A percentile compares a stretch with the other conserved stretches of the same genome.
Conservation (phyloP, 495 filamentous ascomycete species). For the Xylaria castorea region DNA sequence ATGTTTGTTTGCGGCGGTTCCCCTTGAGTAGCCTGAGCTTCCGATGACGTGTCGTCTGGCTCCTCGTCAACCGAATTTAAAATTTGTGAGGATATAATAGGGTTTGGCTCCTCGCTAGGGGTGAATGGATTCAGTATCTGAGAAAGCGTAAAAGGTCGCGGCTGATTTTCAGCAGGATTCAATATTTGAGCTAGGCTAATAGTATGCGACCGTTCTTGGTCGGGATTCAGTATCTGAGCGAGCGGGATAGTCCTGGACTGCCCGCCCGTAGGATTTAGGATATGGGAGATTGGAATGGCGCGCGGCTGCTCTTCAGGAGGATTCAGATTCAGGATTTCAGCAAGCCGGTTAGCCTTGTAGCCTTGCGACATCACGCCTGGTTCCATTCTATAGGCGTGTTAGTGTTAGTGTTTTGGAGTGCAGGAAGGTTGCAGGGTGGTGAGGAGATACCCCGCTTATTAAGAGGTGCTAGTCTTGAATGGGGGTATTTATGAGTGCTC, state of each 20-base stretch:
- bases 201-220: not conserved
- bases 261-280: not conserved
- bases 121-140: not conserved
- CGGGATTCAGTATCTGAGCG: not conserved
- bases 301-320: not conserved
- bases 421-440: not conserved
- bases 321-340: not conserved
- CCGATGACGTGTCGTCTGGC: not conserved
- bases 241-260: not conserved
- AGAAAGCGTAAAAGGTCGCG: not conserved
- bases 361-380: not conserved
- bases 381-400: not conserved
- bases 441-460: constrained; percentile 9
- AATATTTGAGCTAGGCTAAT: not conserved
- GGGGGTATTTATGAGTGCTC: not conserved
- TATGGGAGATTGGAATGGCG: not conserved
- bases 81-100: not conserved
- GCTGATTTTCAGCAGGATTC: not conserved
- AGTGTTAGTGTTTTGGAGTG: not conserved
- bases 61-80: not conserved
- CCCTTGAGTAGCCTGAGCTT: not conserved
- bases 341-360: not conserved
- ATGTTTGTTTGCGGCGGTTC: not conserved
- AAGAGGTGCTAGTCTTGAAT: not conserved
- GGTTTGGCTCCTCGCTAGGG: not conserved